Base-by-base conservation (phyloP, 2,329 filamentous ascomycete species). In the Aspergillus quadrilineatus region DNA sequence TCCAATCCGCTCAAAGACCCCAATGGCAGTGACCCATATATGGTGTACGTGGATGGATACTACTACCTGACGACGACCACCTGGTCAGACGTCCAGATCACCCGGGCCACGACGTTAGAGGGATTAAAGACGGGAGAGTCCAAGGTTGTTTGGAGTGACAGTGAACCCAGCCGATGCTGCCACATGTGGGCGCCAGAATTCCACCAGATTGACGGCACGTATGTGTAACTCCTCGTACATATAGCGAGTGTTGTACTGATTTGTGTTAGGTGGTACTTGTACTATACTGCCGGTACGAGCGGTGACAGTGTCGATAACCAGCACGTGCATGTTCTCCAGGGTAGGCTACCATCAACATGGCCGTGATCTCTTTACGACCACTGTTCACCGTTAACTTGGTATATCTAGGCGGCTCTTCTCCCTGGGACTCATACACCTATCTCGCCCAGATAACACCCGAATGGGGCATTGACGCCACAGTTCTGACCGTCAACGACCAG, bases 101-200 rank as follows among this genome's bases (percentile, higher is more conserved):
- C 80, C 0, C 74, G 81, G 0, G 77, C 83, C 0, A 80, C 71
- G 8, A 85, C 82, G 0, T 69, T 86, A 4, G 77, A 79, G 32
- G 82, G 81, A 0, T 68, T 86, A n/a, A 83, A 83, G 71, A 80
- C 75, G 0, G 81, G 77, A 0, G 73, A 78, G 37, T 78, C 75
- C 17, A 82, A 81, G 60, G 69, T 66, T 2, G 79, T 85, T 29
- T 85, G 80, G 71, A 75, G 73, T 0, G 79, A 81, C 54, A 69
- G 67, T 4, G 77, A 76, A 14, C 64, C 80, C 1, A 71, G 70
- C 4, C 73, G 80, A 14, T 80, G 79, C 67, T 81, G 80, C 66
- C 83, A 83, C 53, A 77, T 85, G 37, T 85, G 82, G 82, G 82
- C 83, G 0, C 82, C 82, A 0, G 82, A 84, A 61, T 70, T 83